phyloP scores from a whole-genome alignment of 129 eudicot genomes.

The carrot (Daucus carota) region DNA sequence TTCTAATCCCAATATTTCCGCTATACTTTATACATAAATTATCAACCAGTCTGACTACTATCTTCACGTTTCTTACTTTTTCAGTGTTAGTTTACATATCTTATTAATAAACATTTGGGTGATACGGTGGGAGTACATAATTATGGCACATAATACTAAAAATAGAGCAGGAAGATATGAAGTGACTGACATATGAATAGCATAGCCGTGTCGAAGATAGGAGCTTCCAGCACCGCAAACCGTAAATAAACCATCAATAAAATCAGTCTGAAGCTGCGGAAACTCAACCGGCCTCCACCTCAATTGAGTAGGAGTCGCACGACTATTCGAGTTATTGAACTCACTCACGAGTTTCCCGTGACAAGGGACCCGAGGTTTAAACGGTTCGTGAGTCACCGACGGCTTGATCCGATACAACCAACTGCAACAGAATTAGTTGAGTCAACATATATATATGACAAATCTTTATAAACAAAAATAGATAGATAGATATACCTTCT shows the following conservation, averaged over 20 bases:
- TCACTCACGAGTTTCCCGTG: constrained; percentile 80
- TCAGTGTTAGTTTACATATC: too few species aligned
- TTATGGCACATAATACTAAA: too few species aligned
- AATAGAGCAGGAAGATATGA: too few species aligned
- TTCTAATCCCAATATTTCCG: too few species aligned
- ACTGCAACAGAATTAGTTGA: constrained; percentile 27
- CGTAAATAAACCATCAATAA: constrained; percentile 70
- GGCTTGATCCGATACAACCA: constrained; percentile 95
- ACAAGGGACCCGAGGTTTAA: constrained; percentile 53
- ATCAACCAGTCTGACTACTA: too few species aligned
- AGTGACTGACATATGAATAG: constrained; percentile 95
- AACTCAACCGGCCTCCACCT: constrained; percentile 81
- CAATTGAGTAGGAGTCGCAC: constrained; percentile 79
- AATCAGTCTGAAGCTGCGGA: constrained; percentile 61
- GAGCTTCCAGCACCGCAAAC: constrained; percentile 99
- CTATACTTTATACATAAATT: too few species aligned
- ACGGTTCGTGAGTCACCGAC: constrained; percentile 96
- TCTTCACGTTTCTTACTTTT: too few species aligned
- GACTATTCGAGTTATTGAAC: constrained; percentile 63
- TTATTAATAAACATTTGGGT: too few species aligned
- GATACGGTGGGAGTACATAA: too few species aligned
- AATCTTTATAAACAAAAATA: neutral
- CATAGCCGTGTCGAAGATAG: constrained; percentile 86
- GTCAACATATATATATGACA: too few species aligned
- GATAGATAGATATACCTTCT: constrained; percentile 38